Percentiles rank a stretch among this genome's conserved stretches.
Evolutionary conservation across 108 stramenopile species (phyloP).

Genomic region (Cylindrotheca fusiformis): DNA sequence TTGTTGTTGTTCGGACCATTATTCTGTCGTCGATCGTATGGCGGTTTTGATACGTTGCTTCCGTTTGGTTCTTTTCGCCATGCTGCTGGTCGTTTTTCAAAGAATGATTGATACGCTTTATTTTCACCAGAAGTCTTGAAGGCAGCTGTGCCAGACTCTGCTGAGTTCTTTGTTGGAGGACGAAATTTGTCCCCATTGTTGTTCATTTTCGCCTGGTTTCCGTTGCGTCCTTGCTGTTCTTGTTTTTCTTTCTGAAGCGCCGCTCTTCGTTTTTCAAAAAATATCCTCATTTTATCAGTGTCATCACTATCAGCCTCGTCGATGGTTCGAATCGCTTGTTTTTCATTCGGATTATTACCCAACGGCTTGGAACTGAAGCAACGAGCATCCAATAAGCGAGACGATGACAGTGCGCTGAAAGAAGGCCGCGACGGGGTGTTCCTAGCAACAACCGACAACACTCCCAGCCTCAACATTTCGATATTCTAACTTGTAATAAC

Average conservation of each 20-base stretch:
- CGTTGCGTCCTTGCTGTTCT: background rate
- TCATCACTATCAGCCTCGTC: too few species aligned
- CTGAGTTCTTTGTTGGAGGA: background rate
- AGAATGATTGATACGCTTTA: background rate
- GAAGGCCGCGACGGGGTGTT: too few species aligned
- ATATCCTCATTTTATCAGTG: too few species aligned
- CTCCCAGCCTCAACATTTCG: too few species aligned
- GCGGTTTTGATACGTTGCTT: slow-evolving; percentile 1
- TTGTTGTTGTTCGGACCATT: slow-evolving; percentile 2
- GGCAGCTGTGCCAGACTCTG: background rate
- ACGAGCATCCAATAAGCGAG: too few species aligned
- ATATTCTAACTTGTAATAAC: too few species aligned
- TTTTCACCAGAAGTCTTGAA: background rate
- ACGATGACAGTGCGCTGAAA: too few species aligned
- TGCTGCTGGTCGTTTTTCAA: background rate
- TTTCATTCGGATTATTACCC: too few species aligned
- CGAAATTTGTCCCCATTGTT: background rate
- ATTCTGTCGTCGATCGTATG: background rate
- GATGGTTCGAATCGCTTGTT: too few species aligned
- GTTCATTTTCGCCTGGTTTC: background rate
- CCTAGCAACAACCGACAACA: too few species aligned
- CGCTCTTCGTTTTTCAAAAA: slow-evolving; percentile 19
- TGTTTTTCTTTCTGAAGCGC: slow-evolving; percentile 9
- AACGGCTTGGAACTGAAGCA: too few species aligned
- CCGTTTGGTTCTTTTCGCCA: background rate